Percentiles rank a stretch among this genome's conserved stretches.
These are phyloP conservation scores for Dichotomocladium elegans DNA, from an alignment of 371 early-diverging fungal species.

Conservation along the genomic window DNA sequence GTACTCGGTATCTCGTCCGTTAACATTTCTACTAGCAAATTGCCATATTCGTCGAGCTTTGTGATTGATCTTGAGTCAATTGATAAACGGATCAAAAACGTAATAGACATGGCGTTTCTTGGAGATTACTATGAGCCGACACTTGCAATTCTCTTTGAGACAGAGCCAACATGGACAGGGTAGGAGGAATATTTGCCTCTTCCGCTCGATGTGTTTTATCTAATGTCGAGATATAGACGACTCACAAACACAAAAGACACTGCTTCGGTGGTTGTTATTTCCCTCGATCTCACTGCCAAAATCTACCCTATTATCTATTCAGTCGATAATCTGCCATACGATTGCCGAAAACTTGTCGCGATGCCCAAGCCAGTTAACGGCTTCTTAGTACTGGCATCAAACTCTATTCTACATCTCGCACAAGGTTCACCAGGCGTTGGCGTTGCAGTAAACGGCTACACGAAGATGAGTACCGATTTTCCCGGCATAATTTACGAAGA, in stretches of 20 bases:
- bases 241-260: constrained; percentile 74
- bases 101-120: constrained; percentile 89
- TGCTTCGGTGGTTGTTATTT: constrained; percentile 76
- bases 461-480: constrained; percentile 48
- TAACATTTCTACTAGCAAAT: constrained; percentile 40
- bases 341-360: constrained; percentile 66
- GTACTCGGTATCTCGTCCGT: not conserved
- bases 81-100: constrained; percentile 70
- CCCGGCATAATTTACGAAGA: constrained; percentile 44
- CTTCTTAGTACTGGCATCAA: constrained; percentile 74
- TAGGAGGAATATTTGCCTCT: constrained; percentile 35
- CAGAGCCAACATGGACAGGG: constrained; percentile 86
- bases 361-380: constrained; percentile 89
- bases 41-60: constrained; percentile 75
- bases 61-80: constrained; percentile 72
- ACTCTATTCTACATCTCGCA: constrained; percentile 81
- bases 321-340: constrained; percentile 78
- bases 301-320: constrained; percentile 78
- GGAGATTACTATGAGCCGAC: constrained; percentile 92
- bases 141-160: constrained; percentile 88
- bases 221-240: constrained; percentile 38
- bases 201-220: not conserved
- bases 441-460: constrained; percentile 70
- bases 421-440: constrained; percentile 81
- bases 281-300: constrained; percentile 76